Conservation (phyloP, 345 rosid species). For the Psidium guajava region DNA sequence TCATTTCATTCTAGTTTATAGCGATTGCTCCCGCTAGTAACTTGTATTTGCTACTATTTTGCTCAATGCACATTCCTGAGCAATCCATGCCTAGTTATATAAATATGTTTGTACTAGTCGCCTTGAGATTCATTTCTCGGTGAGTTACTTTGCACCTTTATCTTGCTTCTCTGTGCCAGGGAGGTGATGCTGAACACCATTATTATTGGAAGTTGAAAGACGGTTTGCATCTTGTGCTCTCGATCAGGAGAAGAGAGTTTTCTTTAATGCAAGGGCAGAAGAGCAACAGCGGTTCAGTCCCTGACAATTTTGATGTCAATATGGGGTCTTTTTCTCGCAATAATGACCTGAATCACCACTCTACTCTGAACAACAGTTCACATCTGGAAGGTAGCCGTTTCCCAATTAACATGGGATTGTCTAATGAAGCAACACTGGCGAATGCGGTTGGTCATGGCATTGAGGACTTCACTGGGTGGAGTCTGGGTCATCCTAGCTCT, state of each 20-base stretch:
- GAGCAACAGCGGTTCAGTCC: slow-evolving; percentile 31
- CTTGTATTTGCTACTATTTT: not conserved
- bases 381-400: slow-evolving; percentile 34
- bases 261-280: slow-evolving; percentile 55
- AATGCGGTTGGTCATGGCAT: slow-evolving; percentile 23
- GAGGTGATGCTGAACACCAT: not conserved
- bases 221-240: slow-evolving; percentile 1
- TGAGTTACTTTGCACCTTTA: not conserved
- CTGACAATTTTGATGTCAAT: slow-evolving; percentile 42
- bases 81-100: not conserved
- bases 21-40: not conserved
- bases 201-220: slow-evolving; percentile 1
- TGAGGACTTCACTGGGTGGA: slow-evolving; percentile 47
- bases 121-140: not conserved
- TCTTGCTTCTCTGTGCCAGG: not conserved
- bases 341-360: slow-evolving; percentile 24
- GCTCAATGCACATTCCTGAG: not conserved
- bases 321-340: slow-evolving; percentile 31
- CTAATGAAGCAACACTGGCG: slow-evolving; percentile 21
- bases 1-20: not conserved
- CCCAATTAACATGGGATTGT: slow-evolving; percentile 26
- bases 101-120: not conserved
- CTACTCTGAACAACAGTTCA: slow-evolving; percentile 24
- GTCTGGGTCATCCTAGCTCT: slow-evolving; percentile 55
- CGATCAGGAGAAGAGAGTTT: slow-evolving; percentile 15